Conservation (phyloP, 306 rosid species). For the Argentina anserina region DNA sequence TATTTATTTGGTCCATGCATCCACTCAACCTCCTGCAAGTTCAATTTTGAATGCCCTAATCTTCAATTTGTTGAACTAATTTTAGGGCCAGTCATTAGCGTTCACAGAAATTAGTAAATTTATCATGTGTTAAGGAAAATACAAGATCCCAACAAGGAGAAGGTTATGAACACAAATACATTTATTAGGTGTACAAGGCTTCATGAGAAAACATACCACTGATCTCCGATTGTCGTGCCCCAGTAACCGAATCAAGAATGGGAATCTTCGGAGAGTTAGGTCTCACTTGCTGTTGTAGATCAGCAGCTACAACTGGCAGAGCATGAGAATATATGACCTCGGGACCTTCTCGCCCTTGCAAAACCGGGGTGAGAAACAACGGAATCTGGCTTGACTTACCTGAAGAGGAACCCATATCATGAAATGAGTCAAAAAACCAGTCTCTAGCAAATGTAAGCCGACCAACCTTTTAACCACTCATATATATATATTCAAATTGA, state of each 20-base stretch:
- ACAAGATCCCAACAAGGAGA: neutral
- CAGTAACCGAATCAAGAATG: neutral
- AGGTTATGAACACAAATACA: neutral
- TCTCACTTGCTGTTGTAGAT: constrained; percentile 13
- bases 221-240: neutral
- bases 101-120: too few species aligned
- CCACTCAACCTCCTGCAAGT: too few species aligned
- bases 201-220: neutral
- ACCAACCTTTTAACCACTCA: neutral
- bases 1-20: too few species aligned
- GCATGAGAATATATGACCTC: constrained; percentile 21
- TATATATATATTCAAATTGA: neutral
- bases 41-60: too few species aligned
- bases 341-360: constrained; percentile 18
- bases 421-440: neutral
- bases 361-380: constrained; percentile 23
- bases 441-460: neutral
- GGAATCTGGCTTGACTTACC: constrained; percentile 41
- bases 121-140: too few species aligned
- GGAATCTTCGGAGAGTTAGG: neutral
- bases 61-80: too few species aligned
- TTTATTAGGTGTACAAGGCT: neutral
- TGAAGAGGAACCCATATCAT: constrained; percentile 15
- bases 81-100: too few species aligned
- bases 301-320: constrained; percentile 27